These are phyloP conservation scores for Macrophomina phaseolina DNA, from an alignment of 2,329 filamentous ascomycete genomes.

Conservation along the genomic window DNA sequence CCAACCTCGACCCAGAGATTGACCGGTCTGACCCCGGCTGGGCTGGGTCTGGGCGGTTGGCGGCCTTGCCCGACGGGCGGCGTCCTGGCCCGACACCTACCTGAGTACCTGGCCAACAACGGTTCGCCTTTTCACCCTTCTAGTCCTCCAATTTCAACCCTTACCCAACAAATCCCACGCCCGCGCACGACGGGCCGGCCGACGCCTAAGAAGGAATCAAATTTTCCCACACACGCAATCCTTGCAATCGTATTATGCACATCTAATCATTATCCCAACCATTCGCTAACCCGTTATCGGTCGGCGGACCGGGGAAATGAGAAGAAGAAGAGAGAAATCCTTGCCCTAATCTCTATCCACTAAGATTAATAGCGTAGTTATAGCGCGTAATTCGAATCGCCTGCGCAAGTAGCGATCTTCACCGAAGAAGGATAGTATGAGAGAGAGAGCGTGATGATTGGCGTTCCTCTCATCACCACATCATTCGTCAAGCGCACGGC, in stretches of 20 bases:
- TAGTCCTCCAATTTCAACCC: neutral
- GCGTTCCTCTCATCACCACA: too few species aligned
- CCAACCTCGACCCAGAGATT: neutral
- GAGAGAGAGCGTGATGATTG: too few species aligned
- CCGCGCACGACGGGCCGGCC: neutral
- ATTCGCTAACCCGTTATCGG: neutral
- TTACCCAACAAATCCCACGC: neutral
- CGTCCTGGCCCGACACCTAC: too few species aligned
- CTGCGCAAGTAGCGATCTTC: neutral
- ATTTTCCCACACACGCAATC: too few species aligned
- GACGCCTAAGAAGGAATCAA: neutral
- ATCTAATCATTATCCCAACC: neutral
- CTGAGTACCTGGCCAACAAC: too few species aligned
- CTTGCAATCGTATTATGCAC: neutral
- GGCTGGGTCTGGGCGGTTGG: neutral
- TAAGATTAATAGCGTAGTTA: neutral
- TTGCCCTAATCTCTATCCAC: neutral
- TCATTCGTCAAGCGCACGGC: neutral
- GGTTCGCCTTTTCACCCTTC: neutral
- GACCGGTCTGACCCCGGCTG: neutral
- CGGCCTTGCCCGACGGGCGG: neutral
- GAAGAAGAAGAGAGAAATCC: too few species aligned
- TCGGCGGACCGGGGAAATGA: neutral
- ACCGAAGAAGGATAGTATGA: neutral
- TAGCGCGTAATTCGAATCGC: constrained; percentile 6